Conservation (phyloP, 2,329 filamentous ascomycete species). For the Boeremia exigua region DNA sequence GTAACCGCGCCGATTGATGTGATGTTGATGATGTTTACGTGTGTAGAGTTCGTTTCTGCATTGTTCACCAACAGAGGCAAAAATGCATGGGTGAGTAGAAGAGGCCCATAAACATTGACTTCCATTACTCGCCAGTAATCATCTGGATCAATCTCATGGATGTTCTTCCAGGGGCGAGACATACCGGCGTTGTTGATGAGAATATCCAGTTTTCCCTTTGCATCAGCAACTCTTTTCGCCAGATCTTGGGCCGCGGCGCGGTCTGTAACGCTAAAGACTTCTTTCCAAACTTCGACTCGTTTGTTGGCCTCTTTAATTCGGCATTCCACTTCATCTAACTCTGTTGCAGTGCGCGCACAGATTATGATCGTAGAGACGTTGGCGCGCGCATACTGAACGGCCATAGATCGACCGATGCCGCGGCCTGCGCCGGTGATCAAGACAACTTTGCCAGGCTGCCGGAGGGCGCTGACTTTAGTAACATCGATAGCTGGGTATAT, state of each 20-base stretch:
- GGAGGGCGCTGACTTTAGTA: slow-evolving; percentile 45
- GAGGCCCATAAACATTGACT: slow-evolving; percentile 59
- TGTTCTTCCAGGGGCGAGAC: slow-evolving; percentile 34
- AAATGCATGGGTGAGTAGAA: slow-evolving; percentile 54
- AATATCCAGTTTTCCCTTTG: slow-evolving; percentile 48
- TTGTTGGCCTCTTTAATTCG: slow-evolving; percentile 48
- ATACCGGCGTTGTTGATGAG: slow-evolving; percentile 58
- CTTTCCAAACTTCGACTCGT: slow-evolving; percentile 51
- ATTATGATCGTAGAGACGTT: slow-evolving; percentile 61
- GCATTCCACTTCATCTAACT: slow-evolving; percentile 45
- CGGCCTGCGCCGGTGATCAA: slow-evolving; percentile 64
- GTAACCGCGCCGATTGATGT: slow-evolving; percentile 52
- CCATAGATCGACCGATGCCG: slow-evolving; percentile 61
- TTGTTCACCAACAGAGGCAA: slow-evolving; percentile 49
- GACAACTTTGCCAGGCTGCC: slow-evolving; percentile 47
- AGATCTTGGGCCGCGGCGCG: slow-evolving; percentile 45
- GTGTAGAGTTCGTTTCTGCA: slow-evolving; percentile 16
- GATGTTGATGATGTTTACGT: slow-evolving; percentile 53
- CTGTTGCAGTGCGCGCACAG: slow-evolving; percentile 55
- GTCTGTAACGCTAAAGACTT: slow-evolving; percentile 54
- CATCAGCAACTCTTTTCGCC: slow-evolving; percentile 37
- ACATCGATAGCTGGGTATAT: slow-evolving; percentile 62
- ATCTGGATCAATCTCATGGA: slow-evolving; percentile 45
- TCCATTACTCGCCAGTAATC: slow-evolving; percentile 54
- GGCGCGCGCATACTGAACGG: slow-evolving; percentile 61